A percentile compares a stretch with the other conserved stretches of the same genome.
These are phyloP conservation scores for Fusarium falciforme DNA, from an alignment of 2,329 filamentous ascomycete species.

Conservation along the genomic window DNA sequence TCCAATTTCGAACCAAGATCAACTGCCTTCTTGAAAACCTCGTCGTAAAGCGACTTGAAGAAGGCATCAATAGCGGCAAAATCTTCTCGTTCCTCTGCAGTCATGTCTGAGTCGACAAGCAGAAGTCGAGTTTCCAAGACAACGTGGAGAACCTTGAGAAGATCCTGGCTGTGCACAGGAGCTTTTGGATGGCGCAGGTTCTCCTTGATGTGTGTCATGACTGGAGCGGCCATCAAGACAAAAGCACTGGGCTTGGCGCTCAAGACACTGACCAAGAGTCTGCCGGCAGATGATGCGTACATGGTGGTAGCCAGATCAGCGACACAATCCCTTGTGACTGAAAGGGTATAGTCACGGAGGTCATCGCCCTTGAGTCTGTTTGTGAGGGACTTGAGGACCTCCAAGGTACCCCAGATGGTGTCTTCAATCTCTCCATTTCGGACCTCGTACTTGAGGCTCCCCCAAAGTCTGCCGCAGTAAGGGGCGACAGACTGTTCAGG, in stretches of 20 bases:
- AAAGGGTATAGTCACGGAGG: slow-evolving; percentile 59
- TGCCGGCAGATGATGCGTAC: slow-evolving; percentile 64
- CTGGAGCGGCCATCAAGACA: slow-evolving; percentile 57
- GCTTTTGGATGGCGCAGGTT: slow-evolving; percentile 64
- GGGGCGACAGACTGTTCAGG: slow-evolving; percentile 61
- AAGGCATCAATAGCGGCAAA: slow-evolving; percentile 51
- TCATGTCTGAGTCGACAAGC: slow-evolving; percentile 50
- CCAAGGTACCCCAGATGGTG: slow-evolving; percentile 66
- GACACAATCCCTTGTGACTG: slow-evolving; percentile 64
- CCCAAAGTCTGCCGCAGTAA: slow-evolving; percentile 64
- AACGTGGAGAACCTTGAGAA: slow-evolving; percentile 63
- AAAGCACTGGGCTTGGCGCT: slow-evolving; percentile 62
- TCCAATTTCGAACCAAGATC: slow-evolving; percentile 42
- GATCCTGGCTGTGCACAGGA: slow-evolving; percentile 61
- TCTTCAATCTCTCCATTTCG: slow-evolving; percentile 70
- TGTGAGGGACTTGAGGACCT: slow-evolving; percentile 63
- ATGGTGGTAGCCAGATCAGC: slow-evolving; percentile 64
- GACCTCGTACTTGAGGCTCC: slow-evolving; percentile 72
- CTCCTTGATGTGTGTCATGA: slow-evolving; percentile 61
- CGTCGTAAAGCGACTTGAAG: slow-evolving; percentile 57
- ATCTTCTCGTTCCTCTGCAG: slow-evolving; percentile 50
- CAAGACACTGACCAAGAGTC: slow-evolving; percentile 63
- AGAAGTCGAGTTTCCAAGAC: slow-evolving; percentile 60
- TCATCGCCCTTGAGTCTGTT: slow-evolving; percentile 57
- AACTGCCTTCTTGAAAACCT: slow-evolving; percentile 56